phyloP scores from a whole-genome alignment of 306 rosid species.

The Begonia loranthoides region DNA sequence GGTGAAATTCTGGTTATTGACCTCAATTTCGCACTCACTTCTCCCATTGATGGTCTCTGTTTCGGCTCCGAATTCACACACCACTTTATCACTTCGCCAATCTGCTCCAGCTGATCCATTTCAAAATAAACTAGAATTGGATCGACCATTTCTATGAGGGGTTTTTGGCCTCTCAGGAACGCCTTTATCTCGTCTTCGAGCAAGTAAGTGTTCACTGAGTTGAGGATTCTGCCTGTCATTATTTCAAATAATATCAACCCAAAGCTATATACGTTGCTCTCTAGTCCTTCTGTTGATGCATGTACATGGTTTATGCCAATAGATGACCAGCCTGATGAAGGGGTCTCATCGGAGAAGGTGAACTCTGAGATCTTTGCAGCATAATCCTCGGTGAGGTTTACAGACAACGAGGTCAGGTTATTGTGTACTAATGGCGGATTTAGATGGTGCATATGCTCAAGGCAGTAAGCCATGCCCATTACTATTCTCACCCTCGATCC shows the following conservation, averaged over 20 bases:
- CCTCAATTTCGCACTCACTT: conserved; percentile 44
- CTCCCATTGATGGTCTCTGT: conserved; percentile 53
- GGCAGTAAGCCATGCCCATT: conserved; percentile 81
- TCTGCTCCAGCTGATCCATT: conserved; percentile 45
- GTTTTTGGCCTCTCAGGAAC: conserved; percentile 32
- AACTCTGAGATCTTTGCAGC: conserved; percentile 65
- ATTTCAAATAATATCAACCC: conserved; percentile 72
- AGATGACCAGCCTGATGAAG: conserved; percentile 16
- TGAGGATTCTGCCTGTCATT: conserved; percentile 63
- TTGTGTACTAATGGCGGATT: conserved; percentile 46
- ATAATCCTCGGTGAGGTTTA: conserved; percentile 68
- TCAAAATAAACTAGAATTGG: conserved; percentile 50
- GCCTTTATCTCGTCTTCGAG: conserved; percentile 58
- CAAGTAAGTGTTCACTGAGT: conserved; percentile 29
- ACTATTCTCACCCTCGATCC: conserved; percentile 58
- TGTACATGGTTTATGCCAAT: conserved; percentile 1
- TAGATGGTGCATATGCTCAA: conserved; percentile 68
- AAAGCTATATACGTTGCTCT: conserved; percentile 57
- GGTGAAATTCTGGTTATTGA: conserved; percentile 65
- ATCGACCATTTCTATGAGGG: conserved; percentile 53
- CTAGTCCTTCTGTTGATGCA: conserved; percentile 24
- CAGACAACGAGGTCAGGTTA: conserved; percentile 44
- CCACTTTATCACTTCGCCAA: conserved; percentile 37
- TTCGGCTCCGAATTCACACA: conserved; percentile 35
- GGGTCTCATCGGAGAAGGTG: conserved; percentile 34